Evolutionary conservation across 306 rosid genomes (phyloP), one percentile per base, ranked within the genome.

Genomic region (Delonix regia): DNA sequence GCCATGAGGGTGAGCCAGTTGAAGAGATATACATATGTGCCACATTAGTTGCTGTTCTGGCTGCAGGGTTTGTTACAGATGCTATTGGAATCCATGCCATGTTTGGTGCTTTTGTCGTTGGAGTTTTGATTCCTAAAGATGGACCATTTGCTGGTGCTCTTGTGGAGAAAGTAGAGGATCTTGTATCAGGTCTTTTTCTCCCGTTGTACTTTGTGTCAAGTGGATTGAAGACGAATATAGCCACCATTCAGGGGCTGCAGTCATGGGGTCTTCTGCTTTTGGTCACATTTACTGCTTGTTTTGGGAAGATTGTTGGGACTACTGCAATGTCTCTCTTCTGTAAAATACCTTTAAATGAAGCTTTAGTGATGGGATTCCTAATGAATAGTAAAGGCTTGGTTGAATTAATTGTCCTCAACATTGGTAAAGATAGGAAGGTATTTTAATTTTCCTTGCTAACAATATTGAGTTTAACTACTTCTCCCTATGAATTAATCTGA

Each of bases 381-480:
- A 94, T 92, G 98, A 94, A 92, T 76, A 92, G 85, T 11, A 94
- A 94, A 80, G 96, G 98, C 36, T 86, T 94, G 87, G 97, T 94
- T 70, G 97, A 94, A 75, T 89, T 94, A 79, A 89, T 94, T 73
- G 98, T 90, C 69, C 98, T 94, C 80, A 91, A 94, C 87, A 87
- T 94, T 25, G 98, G 98, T 13, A 94, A 86, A 89, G 98, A 94
- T 70, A 88, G 91, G 82, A 90, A 90, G 94, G 98, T 93, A 86
- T 56, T 52, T 70, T 1, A 69, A 12, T 62, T 5, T 3, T 77
- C 36, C 78, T 51, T 74, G 30, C 67, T 14, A 55, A 73, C 48
- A 33, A 8, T 62, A 13, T 16, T 72, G 71, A 55, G 61, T 76
- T 81, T 64, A 71, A 48, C 27, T 72, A 11, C 25, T 14, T 60